phyloP scores from a whole-genome alignment of 352 stramenopile species.

The Pythium rishiriense region DNA sequence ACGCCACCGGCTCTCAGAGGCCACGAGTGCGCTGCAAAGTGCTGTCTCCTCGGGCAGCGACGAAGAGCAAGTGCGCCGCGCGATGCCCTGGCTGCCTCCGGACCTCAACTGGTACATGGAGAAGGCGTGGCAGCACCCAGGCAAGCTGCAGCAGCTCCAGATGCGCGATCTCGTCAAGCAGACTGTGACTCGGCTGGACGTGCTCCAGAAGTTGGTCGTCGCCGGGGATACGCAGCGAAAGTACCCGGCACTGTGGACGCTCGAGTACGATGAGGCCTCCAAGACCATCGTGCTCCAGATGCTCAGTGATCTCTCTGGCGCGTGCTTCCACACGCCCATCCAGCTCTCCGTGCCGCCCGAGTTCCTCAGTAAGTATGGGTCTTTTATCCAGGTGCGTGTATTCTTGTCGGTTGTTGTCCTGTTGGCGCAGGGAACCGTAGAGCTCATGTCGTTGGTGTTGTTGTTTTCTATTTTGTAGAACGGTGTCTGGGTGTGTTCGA shows the following conservation, averaged over 20 bases:
- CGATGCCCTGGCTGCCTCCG: slow-evolving; percentile 25
- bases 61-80: slow-evolving; percentile 5
- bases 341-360: slow-evolving; percentile 13
- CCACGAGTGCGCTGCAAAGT: slow-evolving; percentile 3
- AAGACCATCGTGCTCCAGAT: slow-evolving; percentile 20
- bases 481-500: slow-evolving; percentile 21
- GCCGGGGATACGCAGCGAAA: slow-evolving; percentile 8
- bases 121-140: slow-evolving; percentile 22
- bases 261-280: slow-evolving; percentile 19
- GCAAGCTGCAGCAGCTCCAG: slow-evolving; percentile 19
- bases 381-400: slow-evolving; percentile 22
- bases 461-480: slow-evolving; percentile 10
- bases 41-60: slow-evolving; percentile 1
- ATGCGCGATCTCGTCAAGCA: slow-evolving; percentile 24
- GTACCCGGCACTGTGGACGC: slow-evolving; percentile 31
- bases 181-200: slow-evolving; percentile 7
- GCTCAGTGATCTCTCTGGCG: slow-evolving; percentile 31
- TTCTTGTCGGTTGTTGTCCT: not conserved
- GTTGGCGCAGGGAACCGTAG: too few relatives aligned
- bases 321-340: slow-evolving; percentile 31
- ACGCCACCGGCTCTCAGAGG: slow-evolving; percentile 13
- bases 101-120: slow-evolving; percentile 29
- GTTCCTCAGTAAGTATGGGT: slow-evolving; percentile 22
- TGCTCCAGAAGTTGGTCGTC: slow-evolving; percentile 22
- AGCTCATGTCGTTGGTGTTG: not conserved